Conservation (phyloP, 75 land plant species). For the Pinus albicaulis region DNA sequence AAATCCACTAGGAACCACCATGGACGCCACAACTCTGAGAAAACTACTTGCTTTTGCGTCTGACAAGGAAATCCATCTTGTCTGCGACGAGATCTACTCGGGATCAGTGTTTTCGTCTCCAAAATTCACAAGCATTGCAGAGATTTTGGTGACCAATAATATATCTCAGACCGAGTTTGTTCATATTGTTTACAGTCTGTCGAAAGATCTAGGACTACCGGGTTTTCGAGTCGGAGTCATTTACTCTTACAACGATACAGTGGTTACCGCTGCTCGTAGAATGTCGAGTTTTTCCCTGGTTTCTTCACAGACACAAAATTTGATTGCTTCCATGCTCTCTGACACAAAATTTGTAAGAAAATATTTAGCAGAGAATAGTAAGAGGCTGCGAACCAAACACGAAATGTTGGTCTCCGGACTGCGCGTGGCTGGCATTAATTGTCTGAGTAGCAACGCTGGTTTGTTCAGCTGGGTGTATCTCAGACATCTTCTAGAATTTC, state of each 20-base stretch:
- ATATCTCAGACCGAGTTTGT: conserved; percentile 31
- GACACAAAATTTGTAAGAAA: conserved; percentile 42
- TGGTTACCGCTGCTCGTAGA: conserved; percentile 53
- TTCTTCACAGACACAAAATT: conserved; percentile 68
- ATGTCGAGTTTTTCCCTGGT: conserved; percentile 74
- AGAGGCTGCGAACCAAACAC: conserved; percentile 46
- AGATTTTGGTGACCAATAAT: conserved; percentile 47
- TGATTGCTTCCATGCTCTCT: conserved; percentile 56
- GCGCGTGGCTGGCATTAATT: conserved; percentile 29
- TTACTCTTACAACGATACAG: conserved; percentile 71
- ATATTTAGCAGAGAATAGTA: conserved; percentile 47
- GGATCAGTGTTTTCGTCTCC: conserved; percentile 32
- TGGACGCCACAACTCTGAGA: conserved; percentile 26
- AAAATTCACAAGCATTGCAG: conserved; percentile 40
- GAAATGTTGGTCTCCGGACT: conserved; percentile 35
- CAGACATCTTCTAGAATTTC: conserved; percentile 33
- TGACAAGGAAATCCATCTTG: conserved; percentile 49
- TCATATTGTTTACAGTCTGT: conserved; percentile 81
- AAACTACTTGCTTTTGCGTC: conserved; percentile 24
- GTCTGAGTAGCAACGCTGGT: conserved; percentile 58
- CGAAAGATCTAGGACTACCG: conserved; percentile 83
- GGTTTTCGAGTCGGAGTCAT: conserved; percentile 81
- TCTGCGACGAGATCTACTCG: conserved; percentile 59
- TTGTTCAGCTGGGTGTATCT: conserved; percentile 80
- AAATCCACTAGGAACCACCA: conserved; percentile 50